Evolutionary conservation across 306 rosid species (phyloP).

Genomic region (Trifolium dubium): DNA sequence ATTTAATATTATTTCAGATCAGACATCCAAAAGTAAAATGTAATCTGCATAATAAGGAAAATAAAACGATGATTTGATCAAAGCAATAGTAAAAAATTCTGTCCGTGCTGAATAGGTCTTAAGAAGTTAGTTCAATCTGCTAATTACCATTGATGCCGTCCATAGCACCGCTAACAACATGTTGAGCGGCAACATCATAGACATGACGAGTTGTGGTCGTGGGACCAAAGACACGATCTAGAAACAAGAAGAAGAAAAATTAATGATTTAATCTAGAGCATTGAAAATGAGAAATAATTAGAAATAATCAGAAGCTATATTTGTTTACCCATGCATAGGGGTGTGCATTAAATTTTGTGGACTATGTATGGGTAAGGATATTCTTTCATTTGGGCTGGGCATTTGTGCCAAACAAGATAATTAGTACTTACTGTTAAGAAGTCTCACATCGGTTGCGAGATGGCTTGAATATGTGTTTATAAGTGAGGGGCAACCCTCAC

Average conservation of each 20-base stretch:
- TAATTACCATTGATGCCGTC: conserved; percentile 92
- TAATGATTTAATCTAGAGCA: conserved; percentile 22
- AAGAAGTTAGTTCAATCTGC: conserved; percentile 40
- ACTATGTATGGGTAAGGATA: not conserved
- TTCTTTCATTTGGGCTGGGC: conserved; percentile 20
- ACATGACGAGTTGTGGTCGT: conserved; percentile 97
- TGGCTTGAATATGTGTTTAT: too few relatives aligned
- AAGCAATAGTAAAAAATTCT: conserved; percentile 33
- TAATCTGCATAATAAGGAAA: conserved; percentile 26
- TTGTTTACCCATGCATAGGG: not conserved
- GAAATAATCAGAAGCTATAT: not conserved
- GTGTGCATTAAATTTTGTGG: not conserved
- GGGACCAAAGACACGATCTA: conserved; percentile 97
- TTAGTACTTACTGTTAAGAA: conserved; percentile 1
- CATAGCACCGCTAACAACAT: conserved; percentile 91
- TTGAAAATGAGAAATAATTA: conserved; percentile 17
- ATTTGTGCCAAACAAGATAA: conserved; percentile 16
- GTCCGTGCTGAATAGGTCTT: conserved; percentile 33
- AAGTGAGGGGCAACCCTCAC: too few relatives aligned
- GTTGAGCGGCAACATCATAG: conserved; percentile 96
- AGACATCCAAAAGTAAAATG: conserved; percentile 9
- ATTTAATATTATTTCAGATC: conserved; percentile 33
- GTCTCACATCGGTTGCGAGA: too few relatives aligned
- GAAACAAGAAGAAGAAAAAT: conserved; percentile 42
- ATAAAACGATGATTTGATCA: conserved; percentile 17